Conservation (phyloP, 163 green algal genomes). For the Chlorella variabilis region DNA sequence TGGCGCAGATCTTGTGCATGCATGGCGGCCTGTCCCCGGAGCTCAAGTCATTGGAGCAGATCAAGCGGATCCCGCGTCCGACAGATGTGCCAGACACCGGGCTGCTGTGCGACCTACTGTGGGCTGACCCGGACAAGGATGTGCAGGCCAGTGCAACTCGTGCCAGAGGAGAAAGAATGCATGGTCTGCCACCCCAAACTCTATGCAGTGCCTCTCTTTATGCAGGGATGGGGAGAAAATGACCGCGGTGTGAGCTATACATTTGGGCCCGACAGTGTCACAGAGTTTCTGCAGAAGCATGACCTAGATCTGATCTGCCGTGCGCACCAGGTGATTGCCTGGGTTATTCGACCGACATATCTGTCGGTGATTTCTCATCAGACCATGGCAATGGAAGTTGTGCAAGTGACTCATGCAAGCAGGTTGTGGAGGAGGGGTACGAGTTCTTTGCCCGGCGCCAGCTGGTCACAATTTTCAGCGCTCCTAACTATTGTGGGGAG, state of each 20-base stretch:
- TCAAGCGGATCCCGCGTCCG: slow-evolving; percentile 95
- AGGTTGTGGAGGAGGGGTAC: slow-evolving; percentile 97
- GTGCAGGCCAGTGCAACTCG: slow-evolving; percentile 61
- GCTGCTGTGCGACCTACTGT: slow-evolving; percentile 98
- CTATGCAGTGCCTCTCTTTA: too few relatives aligned
- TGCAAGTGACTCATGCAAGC: slow-evolving; percentile 17
- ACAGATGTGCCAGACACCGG: slow-evolving; percentile 98
- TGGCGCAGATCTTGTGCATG: slow-evolving; percentile 98
- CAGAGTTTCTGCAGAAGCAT: slow-evolving; percentile 96
- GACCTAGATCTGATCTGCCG: slow-evolving; percentile 98
- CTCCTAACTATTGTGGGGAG: slow-evolving; percentile 99
- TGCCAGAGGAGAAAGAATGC: background rate
- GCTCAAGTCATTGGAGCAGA: slow-evolving; percentile 98
- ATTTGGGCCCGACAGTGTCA: slow-evolving; percentile 95
- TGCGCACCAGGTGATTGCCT: slow-evolving; percentile 90
- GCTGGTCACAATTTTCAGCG: slow-evolving; percentile 99
- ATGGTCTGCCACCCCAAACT: too few relatives aligned
- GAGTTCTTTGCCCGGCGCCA: slow-evolving; percentile 99
- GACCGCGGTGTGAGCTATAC: slow-evolving; percentile 99
- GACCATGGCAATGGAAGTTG: too few relatives aligned
- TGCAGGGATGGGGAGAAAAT: slow-evolving; percentile 96
- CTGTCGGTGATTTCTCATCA: too few relatives aligned
- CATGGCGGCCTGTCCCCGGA: slow-evolving; percentile 97
- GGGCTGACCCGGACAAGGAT: slow-evolving; percentile 99
- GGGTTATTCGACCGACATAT: too few relatives aligned